Base-by-base conservation (phyloP, 257 asterid genomes). In the Solanum okadae region DNA sequence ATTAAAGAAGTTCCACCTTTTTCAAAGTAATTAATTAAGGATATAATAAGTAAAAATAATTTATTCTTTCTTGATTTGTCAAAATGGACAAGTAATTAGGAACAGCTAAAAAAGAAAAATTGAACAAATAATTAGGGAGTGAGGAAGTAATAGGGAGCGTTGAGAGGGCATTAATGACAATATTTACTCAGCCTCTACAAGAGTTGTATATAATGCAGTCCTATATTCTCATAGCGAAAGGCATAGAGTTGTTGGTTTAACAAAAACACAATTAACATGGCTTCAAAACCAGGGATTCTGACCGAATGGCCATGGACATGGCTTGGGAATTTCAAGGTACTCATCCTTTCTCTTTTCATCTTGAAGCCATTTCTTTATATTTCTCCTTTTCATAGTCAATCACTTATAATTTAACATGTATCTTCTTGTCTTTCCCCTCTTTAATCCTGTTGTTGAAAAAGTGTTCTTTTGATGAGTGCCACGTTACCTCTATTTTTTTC, bases 241-340 rank as follows among this genome's bases (percentile, higher is more conserved):
- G 67, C 84, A 42, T 6, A 25, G 84, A 31, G 34, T 40, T 77
- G 83, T 25, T 78, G 8, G 84, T 78, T 78, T n/a, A 78, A 5
- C 20, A 15, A 25, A 79, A 42, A 25, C 9, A 79, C 38, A 79
- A 79, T 16, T 34, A 79, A 9, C 85, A 71, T 91, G 93, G 93
- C 93, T 89, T 81, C 93, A 13, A 91, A 65, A 79, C 93, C 93
- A 20, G 92, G 93, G 33, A 40, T 91, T 38, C 91, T 90, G 37
- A 88, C 89, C 38, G 89, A 91, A 8, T 91, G 93, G 93, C 93
- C 93, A 65, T 91, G 93, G 93, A 83, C 91, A 10, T 86, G 89
- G 40, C 93, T 91, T 35, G 93, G 93, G 31, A 90, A 70, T 87
- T 91, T 91, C 86, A 91, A 91, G 93, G 93, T 91, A 63, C 29